Evolutionary conservation across 805 yeast genomes (phyloP).

Genomic region (Komagataella kurtzmanii): DNA sequence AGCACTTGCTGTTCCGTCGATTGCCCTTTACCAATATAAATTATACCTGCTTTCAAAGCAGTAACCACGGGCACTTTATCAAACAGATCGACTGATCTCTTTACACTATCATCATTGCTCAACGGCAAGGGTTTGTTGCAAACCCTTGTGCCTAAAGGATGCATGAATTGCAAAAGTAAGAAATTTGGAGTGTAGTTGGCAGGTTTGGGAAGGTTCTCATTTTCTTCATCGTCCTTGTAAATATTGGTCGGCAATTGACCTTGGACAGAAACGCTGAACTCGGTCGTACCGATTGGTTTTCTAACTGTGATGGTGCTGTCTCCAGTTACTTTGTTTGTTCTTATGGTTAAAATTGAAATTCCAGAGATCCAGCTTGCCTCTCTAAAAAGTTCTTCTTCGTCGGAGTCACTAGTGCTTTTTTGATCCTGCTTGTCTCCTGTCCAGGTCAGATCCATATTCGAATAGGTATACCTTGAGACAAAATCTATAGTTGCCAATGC

Average conservation of each 20-base stretch:
- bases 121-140: slow-evolving; percentile 8
- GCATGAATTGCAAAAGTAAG: slow-evolving; percentile 8
- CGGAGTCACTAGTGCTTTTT: slow-evolving; percentile 9
- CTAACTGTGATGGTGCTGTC: slow-evolving; percentile 36
- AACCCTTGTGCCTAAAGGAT: slow-evolving; percentile 4
- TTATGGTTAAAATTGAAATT: slow-evolving; percentile 38
- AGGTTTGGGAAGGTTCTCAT: slow-evolving; percentile 4
- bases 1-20: slow-evolving; percentile 48
- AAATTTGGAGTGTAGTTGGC: slow-evolving; percentile 10
- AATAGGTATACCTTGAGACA: slow-evolving; percentile 47
- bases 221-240: slow-evolving; percentile 5
- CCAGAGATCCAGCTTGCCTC: slow-evolving; percentile 48
- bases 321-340: slow-evolving; percentile 38
- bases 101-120: slow-evolving; percentile 19
- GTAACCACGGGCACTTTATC: slow-evolving; percentile 72
- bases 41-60: slow-evolving; percentile 65
- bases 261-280: slow-evolving; percentile 30
- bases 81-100: slow-evolving; percentile 44
- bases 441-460: slow-evolving; percentile 44
- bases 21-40: slow-evolving; percentile 66
- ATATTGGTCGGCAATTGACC: slow-evolving; percentile 19
- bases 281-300: slow-evolving; percentile 53
- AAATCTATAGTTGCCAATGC: not conserved
- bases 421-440: slow-evolving; percentile 8
- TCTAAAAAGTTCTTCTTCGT: slow-evolving; percentile 6